These are phyloP conservation scores for Conticribra guillardii DNA, from an alignment of 108 stramenopile species.

Conservation along the genomic window DNA sequence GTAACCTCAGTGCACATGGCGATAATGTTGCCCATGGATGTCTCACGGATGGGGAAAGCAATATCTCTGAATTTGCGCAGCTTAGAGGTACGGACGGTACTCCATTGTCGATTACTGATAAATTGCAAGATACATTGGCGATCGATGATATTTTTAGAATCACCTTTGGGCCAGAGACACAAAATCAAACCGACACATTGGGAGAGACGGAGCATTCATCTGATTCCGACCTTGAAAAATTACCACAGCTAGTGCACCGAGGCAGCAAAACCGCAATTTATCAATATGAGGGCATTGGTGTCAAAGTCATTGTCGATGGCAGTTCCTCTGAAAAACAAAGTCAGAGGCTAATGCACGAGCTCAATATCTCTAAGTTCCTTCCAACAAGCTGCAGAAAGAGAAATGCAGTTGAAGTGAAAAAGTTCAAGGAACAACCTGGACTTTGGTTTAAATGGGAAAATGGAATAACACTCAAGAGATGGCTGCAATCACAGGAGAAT, in stretches of 20 bases:
- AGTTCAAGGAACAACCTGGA: slow-evolving; percentile 1
- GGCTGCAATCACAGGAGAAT: slow-evolving; percentile 10
- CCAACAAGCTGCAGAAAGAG: background rate
- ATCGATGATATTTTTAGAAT: too few species aligned
- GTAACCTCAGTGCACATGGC: too few species aligned
- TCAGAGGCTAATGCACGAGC: background rate
- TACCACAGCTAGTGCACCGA: background rate
- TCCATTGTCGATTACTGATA: too few species aligned
- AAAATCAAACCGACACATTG: too few species aligned
- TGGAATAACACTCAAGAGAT: slow-evolving; percentile 15
- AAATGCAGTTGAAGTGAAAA: slow-evolving; percentile 1
- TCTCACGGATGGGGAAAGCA: too few species aligned
- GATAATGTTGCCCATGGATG: too few species aligned
- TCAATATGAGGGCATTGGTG: background rate
- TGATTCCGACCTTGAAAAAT: too few species aligned
- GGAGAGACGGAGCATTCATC: too few species aligned
- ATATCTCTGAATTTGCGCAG: too few species aligned
- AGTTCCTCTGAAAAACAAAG: background rate
- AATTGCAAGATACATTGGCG: too few species aligned
- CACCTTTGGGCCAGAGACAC: too few species aligned
- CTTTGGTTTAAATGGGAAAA: slow-evolving; percentile 8
- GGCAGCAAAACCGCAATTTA: background rate
- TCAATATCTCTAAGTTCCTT: background rate
- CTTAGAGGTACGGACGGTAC: too few species aligned
- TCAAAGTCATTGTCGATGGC: background rate